Evolutionary conservation across 805 yeast genomes (phyloP).

Genomic region (Yarrowia porcina): DNA sequence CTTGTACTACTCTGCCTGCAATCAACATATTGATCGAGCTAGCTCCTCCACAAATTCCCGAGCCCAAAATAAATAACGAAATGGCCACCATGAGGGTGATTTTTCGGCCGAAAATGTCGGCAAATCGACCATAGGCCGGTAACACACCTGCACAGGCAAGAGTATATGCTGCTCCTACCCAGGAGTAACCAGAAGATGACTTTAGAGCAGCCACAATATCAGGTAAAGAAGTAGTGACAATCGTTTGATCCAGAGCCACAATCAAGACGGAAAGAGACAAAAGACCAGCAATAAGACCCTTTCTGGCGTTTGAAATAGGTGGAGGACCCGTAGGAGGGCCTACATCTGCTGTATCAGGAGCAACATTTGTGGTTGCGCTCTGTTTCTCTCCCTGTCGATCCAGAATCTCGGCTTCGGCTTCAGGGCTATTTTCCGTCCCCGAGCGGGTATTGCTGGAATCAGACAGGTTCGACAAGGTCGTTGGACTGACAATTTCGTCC

Average conservation of each 20-base stretch:
- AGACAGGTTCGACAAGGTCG: neutral
- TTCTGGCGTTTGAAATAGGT: neutral
- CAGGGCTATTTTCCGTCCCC: neutral
- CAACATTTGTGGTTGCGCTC: neutral
- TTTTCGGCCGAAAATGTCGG: slow-evolving; percentile 48
- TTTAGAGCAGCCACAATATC: slow-evolving; percentile 50
- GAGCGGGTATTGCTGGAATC: neutral
- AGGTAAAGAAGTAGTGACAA: slow-evolving; percentile 52
- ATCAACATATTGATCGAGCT: slow-evolving; percentile 54
- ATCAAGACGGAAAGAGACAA: slow-evolving; percentile 13
- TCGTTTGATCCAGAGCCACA: slow-evolving; percentile 50
- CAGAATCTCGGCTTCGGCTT: neutral
- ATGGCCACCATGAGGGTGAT: slow-evolving; percentile 41
- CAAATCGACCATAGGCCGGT: slow-evolving; percentile 62
- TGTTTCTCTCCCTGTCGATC: neutral
- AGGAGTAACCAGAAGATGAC: slow-evolving; percentile 37
- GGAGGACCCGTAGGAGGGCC: neutral
- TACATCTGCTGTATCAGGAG: neutral
- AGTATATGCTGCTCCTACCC: slow-evolving; percentile 61
- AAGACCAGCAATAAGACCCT: slow-evolving; percentile 5
- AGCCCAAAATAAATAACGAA: slow-evolving; percentile 43
- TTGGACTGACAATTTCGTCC: neutral
- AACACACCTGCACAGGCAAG: slow-evolving; percentile 62
- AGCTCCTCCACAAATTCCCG: slow-evolving; percentile 44
- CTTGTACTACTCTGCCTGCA: slow-evolving; percentile 63